Percentiles rank a stretch among this genome's conserved stretches.
phyloP scores from a whole-genome alignment of 179 eudicot species.

The Amaranthus tricolor region DNA sequence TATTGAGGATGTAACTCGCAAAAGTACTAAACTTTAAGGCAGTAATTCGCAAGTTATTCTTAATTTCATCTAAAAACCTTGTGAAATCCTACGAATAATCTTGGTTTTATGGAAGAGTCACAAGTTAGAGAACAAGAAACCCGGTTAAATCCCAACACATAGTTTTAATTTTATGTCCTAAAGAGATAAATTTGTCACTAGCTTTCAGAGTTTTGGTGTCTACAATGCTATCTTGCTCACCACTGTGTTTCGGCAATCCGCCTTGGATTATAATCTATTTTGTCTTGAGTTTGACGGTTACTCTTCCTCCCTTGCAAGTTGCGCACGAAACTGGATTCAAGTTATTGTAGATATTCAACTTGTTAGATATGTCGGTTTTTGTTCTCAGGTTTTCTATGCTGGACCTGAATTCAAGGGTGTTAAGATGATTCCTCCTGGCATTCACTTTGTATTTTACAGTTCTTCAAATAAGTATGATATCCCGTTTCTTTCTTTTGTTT shows the following conservation, averaged over 20 bases:
- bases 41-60: too few relatives aligned
- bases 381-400: slow-evolving; percentile 65
- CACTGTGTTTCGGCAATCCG: not conserved
- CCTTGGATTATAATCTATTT: not conserved
- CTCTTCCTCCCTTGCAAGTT: not conserved
- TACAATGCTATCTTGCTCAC: not conserved
- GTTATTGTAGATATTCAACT: slow-evolving; percentile 1
- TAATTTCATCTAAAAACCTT: too few relatives aligned
- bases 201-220: not conserved
- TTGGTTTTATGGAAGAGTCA: too few relatives aligned
- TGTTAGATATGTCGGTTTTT: slow-evolving; percentile 4
- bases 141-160: too few relatives aligned
- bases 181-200: not conserved
- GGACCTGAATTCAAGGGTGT: slow-evolving; percentile 88
- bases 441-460: slow-evolving; percentile 76
- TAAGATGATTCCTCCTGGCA: slow-evolving; percentile 97
- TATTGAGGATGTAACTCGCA: too few relatives aligned
- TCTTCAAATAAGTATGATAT: slow-evolving; percentile 59
- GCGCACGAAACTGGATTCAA: not conserved
- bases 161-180: not conserved
- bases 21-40: too few relatives aligned
- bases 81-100: too few relatives aligned
- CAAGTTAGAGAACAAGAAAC: too few relatives aligned
- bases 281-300: not conserved
- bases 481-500: slow-evolving; percentile 11